These are phyloP conservation scores for Solanum megistacrolobum DNA, from an alignment of 257 asterid species.

Conservation along the genomic window DNA sequence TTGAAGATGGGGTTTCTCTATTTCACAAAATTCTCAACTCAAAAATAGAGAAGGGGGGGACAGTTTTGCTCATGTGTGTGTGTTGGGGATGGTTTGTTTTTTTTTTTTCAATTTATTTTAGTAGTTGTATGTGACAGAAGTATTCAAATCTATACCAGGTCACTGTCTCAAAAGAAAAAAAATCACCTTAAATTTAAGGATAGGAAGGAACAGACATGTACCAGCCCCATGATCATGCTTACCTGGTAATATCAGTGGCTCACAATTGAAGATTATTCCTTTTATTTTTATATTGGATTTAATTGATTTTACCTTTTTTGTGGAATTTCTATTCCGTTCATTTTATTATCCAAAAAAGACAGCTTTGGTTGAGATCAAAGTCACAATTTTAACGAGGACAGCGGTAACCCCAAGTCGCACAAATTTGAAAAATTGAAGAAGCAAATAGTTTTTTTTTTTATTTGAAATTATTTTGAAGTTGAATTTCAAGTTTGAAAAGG, in stretches of 20 bases:
- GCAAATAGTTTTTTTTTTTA: not conserved
- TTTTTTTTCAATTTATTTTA: not conserved
- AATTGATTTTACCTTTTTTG: not conserved
- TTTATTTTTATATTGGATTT: not conserved
- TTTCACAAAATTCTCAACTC: not conserved
- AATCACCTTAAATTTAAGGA: not conserved
- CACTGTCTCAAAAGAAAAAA: not conserved
- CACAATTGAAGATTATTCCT: not conserved
- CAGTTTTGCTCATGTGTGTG: not conserved
- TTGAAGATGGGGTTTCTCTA: not conserved
- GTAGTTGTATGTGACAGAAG: slow-evolving; percentile 3
- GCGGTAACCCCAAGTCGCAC: not conserved
- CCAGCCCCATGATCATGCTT: not conserved
- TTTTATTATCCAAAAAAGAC: not conserved
- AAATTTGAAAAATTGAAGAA: not conserved
- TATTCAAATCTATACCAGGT: slow-evolving; percentile 21
- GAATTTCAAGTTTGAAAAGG: not conserved
- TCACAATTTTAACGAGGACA: not conserved
- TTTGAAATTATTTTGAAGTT: not conserved
- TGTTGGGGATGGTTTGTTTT: not conserved
- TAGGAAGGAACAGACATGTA: not conserved
- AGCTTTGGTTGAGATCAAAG: not conserved
- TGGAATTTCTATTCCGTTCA: not conserved
- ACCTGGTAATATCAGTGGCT: not conserved
- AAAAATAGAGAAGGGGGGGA: not conserved